phyloP scores from a whole-genome alignment of 2,329 filamentous ascomycete species.

The Arthrobotrys sinensis region DNA sequence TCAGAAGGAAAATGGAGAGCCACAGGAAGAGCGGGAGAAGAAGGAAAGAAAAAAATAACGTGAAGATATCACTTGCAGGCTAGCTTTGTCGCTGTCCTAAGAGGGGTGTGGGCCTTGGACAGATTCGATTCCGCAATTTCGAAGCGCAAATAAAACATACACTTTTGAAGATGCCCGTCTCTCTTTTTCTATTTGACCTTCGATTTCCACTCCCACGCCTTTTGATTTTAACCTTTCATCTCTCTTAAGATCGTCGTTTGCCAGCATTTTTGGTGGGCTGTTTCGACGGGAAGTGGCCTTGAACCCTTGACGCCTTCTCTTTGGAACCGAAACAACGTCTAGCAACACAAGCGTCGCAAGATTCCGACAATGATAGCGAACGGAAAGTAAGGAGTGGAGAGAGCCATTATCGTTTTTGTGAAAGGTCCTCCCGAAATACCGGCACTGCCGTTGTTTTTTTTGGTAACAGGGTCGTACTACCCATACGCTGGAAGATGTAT shows the following conservation, averaged over 20 bases:
- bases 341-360: constrained; percentile 49
- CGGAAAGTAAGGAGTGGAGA: constrained; percentile 1
- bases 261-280: constrained; percentile 12
- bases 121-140: constrained; percentile 19
- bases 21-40: not conserved
- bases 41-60: constrained; percentile 22
- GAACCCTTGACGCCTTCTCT: constrained; percentile 2
- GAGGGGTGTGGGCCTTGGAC: constrained; percentile 11
- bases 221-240: not conserved
- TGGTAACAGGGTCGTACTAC: not conserved
- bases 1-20: constrained; percentile 13
- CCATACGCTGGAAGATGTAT: constrained; percentile 29
- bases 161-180: not conserved
- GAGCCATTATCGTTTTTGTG: not conserved
- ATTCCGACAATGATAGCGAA: constrained; percentile 38
- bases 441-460: not conserved
- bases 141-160: not conserved
- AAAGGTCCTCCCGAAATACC: not conserved
- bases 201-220: not conserved
- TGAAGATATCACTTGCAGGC: not conserved
- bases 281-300: constrained; percentile 15
- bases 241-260: constrained; percentile 6
- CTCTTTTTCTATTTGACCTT: not conserved
- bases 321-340: not conserved
- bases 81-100: not conserved